These are phyloP conservation scores for Solanum dulcamara DNA, from an alignment of 257 asterid species.

Conservation along the genomic window DNA sequence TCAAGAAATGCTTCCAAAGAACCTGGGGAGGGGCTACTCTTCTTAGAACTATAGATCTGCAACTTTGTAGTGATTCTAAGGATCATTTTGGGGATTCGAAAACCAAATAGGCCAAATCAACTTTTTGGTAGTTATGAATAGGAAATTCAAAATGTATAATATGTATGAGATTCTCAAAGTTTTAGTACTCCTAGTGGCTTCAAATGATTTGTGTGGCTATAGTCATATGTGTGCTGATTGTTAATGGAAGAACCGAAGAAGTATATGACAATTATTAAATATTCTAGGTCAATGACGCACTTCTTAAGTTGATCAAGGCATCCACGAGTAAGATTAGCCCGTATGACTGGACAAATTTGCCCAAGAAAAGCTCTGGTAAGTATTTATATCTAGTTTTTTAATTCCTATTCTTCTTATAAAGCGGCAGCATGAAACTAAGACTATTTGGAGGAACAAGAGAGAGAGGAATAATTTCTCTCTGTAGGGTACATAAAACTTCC, in stretches of 20 bases:
- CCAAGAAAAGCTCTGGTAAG: constrained; percentile 58
- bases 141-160: not conserved
- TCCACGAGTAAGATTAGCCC: constrained; percentile 33
- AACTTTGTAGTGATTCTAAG: not conserved
- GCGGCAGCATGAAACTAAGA: not conserved
- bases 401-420: not conserved
- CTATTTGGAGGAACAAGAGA: not conserved
- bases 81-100: not conserved
- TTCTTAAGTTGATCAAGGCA: constrained; percentile 62
- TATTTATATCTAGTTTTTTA: not conserved
- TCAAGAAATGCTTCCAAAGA: not conserved
- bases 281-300: constrained; percentile 76
- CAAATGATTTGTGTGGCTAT: not conserved
- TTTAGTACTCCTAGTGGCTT: not conserved
- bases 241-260: not conserved
- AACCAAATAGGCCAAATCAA: not conserved
- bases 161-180: not conserved
- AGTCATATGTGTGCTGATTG: not conserved
- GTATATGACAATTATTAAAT: not conserved
- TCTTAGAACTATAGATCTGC: not conserved
- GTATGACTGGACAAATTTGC: constrained; percentile 78
- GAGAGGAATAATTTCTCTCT: not conserved
- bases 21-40: not conserved
- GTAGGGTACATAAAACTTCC: not conserved
- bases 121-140: not conserved